These are phyloP conservation scores for Phlebopus sp. DNA, from an alignment of 1,284 basidiomycete species.

Conservation along the genomic window DNA sequence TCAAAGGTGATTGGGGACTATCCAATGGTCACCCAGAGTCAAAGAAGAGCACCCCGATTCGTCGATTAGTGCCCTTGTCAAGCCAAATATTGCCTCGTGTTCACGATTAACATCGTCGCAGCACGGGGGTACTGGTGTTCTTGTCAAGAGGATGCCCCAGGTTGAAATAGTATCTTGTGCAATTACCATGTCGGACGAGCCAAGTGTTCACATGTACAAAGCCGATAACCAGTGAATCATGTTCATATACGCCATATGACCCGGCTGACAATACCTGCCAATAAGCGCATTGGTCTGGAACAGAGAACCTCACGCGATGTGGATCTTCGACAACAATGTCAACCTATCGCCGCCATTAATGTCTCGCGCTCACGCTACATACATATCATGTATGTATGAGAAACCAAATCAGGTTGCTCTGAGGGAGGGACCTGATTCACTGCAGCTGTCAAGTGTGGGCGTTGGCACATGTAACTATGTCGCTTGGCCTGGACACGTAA, in stretches of 20 bases:
- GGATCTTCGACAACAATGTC: conserved; percentile 19
- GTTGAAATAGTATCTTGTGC: conserved; percentile 8
- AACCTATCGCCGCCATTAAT: conserved; percentile 31
- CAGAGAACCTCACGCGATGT: conserved; percentile 16
- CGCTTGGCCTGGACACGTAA: conserved; percentile 26
- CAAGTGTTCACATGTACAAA: conserved; percentile 11
- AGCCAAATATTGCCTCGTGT: too few species aligned
- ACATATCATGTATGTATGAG: conserved; percentile 16
- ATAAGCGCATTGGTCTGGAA: conserved; percentile 15
- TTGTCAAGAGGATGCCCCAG: conserved; percentile 5
- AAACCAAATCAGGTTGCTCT: conserved; percentile 4
- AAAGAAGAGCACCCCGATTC: too few species aligned
- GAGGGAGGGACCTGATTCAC: conserved; percentile 2
- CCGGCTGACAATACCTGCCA: neutral
- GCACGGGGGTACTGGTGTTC: neutral
- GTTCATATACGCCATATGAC: conserved; percentile 8
- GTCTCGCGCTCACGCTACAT: conserved; percentile 9
- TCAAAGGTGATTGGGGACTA: too few species aligned
- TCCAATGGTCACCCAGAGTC: too few species aligned
- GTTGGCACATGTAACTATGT: conserved; percentile 7
- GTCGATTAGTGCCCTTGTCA: too few species aligned
- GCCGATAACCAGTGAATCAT: conserved; percentile 5
- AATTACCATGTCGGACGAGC: conserved; percentile 10
- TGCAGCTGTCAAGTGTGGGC: conserved; percentile 9
- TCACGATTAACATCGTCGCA: too few species aligned